Evolutionary conservation across 2,329 filamentous ascomycete species (phyloP), one percentile per base, ranked within the genome.

Genomic region (Madurella fahalii): DNA sequence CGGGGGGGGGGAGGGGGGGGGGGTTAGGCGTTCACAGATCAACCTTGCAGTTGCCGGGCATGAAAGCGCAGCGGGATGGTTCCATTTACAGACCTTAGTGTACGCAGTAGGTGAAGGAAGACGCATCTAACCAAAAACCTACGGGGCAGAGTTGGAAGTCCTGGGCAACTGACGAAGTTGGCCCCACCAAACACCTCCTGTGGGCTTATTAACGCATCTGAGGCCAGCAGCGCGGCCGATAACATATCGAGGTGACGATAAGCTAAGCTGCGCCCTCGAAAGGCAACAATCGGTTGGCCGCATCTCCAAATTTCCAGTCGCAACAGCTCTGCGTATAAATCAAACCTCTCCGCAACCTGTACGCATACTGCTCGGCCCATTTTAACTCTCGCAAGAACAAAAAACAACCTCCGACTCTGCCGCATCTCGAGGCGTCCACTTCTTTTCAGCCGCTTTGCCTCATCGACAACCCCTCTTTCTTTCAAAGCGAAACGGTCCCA

Each of bases 191-290:
- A 45, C 13, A 25, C 50, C 40, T n/a, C n/a, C n/a, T n/a, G n/a
- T 42, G 17, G 40, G 47, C 52, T 50, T 48, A 49, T 50, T 48
- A 49, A 25, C 18, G 46, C 52, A 46, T 46, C 42, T 34, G 31
- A 11, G 30, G 31, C 32, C 16, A 40, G 16, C 15, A 40, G 37
- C 17, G n/a, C 20, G 16, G 31, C 49, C 49, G 49, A 52, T 52
- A 45, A n/a, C n/a, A n/a, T n/a, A n/a, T n/a, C 46, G 43, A 47
- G 50, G 50, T 52, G 50, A 52, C 43, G 50, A 52, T 52, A 52
- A 52, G 50, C 50, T 37, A 30, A 30, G 32, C 20, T 42, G 42
- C 50, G 18, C 37, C 41, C 46, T 52, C 43, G 4, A 25, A 7
- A 15, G 37, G 39, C 34, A 42, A 34, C 40, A 39, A 17, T 47